Base-by-base conservation (phyloP, 768 basidiomycete genomes). In the Crassisporium funariophilum region DNA sequence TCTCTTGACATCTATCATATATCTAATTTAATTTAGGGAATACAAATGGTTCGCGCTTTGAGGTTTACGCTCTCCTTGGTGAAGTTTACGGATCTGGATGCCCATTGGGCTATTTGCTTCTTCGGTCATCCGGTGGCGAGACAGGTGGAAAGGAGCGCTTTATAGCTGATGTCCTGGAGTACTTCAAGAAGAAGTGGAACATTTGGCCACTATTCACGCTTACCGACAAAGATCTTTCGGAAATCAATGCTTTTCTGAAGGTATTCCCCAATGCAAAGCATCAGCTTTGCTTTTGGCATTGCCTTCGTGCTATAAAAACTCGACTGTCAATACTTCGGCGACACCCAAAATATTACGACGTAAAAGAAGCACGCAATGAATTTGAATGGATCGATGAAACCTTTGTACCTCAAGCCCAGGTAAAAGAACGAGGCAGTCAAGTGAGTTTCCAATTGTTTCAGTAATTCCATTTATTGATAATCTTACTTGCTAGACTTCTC, bases 241-340 rank as follows among this genome's bases (percentile, higher is more conserved):
- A 60, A 38, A 57, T 74, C 38, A 66, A 69, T 48, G 65, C 67
- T 0, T 64, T 63, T 47, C 41, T 39, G 0, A 44, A 40, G 0
- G 41, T 50, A 5, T 65, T 56, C 40, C 65, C 65, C 2, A 33
- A 58, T 5, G 64, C 67, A 8, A 73, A 73, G 41, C 53, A 55
- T 25, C 70, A 70, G 44, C 47, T 74, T 0, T 74, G 70, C 47
- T 67, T 66, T 35, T 72, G 70, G 70, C 71, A 71, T 46, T 56
- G 54, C 12, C 41, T 71, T 11, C 47, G 54, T 7, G 60, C 61
- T 0, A 37, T 52, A 12, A 70, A 69, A 24, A 58, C 41, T 13
- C 59, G 63, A 0, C 54, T 70, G 0, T 39, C 64, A 1, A 63
- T 64, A 36, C 43, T 67, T 1, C 35, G 17, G 4, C 54, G 56